phyloP scores from a whole-genome alignment of 2,329 filamentous ascomycete species.

The Aspergillus fumigatus region DNA sequence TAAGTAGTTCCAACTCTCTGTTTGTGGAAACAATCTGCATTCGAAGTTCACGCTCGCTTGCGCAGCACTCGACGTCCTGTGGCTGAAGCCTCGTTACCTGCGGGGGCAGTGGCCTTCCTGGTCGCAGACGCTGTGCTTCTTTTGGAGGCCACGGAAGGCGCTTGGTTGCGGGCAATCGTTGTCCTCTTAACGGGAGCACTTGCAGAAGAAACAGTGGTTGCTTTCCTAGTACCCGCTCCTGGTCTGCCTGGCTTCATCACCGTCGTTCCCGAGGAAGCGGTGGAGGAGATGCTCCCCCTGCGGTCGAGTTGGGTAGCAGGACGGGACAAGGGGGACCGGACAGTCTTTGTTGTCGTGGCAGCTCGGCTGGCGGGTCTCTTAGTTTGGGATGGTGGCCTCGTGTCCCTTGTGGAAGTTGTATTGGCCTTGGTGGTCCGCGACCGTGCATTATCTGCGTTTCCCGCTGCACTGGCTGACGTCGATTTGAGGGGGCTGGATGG shows the following conservation, averaged over 20 bases:
- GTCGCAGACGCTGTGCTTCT: slow-evolving; percentile 28
- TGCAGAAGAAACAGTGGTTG: slow-evolving; percentile 22
- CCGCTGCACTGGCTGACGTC: slow-evolving; percentile 16
- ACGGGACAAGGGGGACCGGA: slow-evolving; percentile 29
- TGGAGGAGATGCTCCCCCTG: slow-evolving; percentile 34
- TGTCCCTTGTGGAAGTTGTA: slow-evolving; percentile 23
- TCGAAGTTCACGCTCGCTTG: slow-evolving; percentile 31
- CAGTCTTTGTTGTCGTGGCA: slow-evolving; percentile 25
- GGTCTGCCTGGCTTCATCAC: slow-evolving; percentile 29
- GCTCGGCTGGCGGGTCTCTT: slow-evolving; percentile 29
- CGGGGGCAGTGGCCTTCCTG: slow-evolving; percentile 30
- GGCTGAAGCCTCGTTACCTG: slow-evolving; percentile 27
- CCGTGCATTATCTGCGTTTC: slow-evolving; percentile 14
- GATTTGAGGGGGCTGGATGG: slow-evolving; percentile 39
- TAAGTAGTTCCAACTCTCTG: neutral
- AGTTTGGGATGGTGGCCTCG: slow-evolving; percentile 22
- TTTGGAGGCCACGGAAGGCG: slow-evolving; percentile 32
- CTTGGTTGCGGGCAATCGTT: slow-evolving; percentile 23
- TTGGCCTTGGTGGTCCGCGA: slow-evolving; percentile 22
- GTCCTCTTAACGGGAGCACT: slow-evolving; percentile 28
- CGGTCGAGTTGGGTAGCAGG: slow-evolving; percentile 39
- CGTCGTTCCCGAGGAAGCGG: slow-evolving; percentile 36
- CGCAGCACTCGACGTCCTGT: slow-evolving; percentile 37
- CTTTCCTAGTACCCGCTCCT: slow-evolving; percentile 26
- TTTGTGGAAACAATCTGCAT: neutral